phyloP scores from a whole-genome alignment of 225 moss, liverwort and hornwort genomes.

The Polytrichum commune region DNA sequence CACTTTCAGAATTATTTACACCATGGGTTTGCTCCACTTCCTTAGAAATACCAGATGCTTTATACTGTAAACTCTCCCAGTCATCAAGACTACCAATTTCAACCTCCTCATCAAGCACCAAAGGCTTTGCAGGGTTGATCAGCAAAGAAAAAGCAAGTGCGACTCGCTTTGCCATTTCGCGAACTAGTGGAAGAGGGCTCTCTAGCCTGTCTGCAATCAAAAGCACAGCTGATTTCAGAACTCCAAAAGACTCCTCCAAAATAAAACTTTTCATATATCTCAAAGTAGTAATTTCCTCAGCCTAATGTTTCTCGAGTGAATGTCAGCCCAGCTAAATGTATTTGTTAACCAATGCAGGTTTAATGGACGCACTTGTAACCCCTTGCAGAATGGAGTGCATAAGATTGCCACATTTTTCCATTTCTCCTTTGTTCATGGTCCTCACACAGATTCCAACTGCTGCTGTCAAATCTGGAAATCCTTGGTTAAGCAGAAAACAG shows the following conservation, averaged over 20 bases:
- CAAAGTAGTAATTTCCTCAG: background rate
- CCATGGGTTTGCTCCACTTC: constrained; percentile 13
- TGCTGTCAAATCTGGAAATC: constrained; percentile 72
- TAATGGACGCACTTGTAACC: constrained; percentile 50
- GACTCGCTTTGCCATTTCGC: constrained; percentile 82
- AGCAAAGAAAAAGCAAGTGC: constrained; percentile 79
- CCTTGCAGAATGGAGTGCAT: constrained; percentile 73
- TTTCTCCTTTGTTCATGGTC: constrained; percentile 62
- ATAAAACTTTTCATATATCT: too few relatives aligned
- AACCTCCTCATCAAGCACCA: constrained; percentile 75
- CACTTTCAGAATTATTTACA: constrained; percentile 12
- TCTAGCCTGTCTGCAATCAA: constrained; percentile 78
- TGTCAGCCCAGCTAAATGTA: too few relatives aligned
- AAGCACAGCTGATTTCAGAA: constrained; percentile 13
- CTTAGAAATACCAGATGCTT: constrained; percentile 27
- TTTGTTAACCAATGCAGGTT: constrained; percentile 7
- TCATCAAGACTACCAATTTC: constrained; percentile 54
- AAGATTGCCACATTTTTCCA: constrained; percentile 59
- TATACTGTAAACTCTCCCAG: constrained; percentile 61
- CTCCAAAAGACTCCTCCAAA: background rate
- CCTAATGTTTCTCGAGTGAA: too few relatives aligned
- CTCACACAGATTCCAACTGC: constrained; percentile 83
- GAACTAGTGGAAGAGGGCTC: constrained; percentile 74
- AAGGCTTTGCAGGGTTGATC: constrained; percentile 76
- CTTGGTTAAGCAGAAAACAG: constrained; percentile 36